Percentiles rank a stretch among this genome's conserved stretches.
Conservation (phyloP, 2,329 filamentous ascomycete genomes). For the Hysterium pulicare region DNA sequence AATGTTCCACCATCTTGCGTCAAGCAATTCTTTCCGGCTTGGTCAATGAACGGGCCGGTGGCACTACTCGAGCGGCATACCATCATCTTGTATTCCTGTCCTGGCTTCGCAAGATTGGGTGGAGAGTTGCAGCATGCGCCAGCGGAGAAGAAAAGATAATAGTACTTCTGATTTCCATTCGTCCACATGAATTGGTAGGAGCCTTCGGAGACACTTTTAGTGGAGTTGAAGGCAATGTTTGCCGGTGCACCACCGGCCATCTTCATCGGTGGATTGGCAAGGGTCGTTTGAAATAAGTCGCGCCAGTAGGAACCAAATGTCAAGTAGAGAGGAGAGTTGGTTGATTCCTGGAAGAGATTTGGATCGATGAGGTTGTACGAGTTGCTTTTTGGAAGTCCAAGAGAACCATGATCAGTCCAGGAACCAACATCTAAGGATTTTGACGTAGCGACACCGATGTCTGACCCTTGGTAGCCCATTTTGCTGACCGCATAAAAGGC, state of each 20-base stretch:
- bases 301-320: slow-evolving; percentile 67
- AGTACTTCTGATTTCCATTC: slow-evolving; percentile 40
- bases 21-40: slow-evolving; percentile 36
- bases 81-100: slow-evolving; percentile 61
- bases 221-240: slow-evolving; percentile 19
- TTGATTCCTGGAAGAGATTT: slow-evolving; percentile 36
- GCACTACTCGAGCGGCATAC: slow-evolving; percentile 55
- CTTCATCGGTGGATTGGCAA: slow-evolving; percentile 29
- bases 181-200: slow-evolving; percentile 51
- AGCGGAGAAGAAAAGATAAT: slow-evolving; percentile 60
- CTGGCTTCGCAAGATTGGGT: slow-evolving; percentile 44
- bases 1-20: slow-evolving; percentile 55
- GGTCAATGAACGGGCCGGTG: slow-evolving; percentile 49
- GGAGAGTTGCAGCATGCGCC: slow-evolving; percentile 60
- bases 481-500: slow-evolving; percentile 60
- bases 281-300: slow-evolving; percentile 58
- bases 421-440: slow-evolving; percentile 48
- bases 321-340: slow-evolving; percentile 42
- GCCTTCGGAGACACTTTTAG: slow-evolving; percentile 45
- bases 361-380: slow-evolving; percentile 50
- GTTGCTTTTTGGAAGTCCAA: slow-evolving; percentile 36
- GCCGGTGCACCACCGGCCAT: slow-evolving; percentile 6
- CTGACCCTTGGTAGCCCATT: slow-evolving; percentile 57
- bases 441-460: slow-evolving; percentile 57
- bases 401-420: slow-evolving; percentile 59